Base-by-base conservation (phyloP, 106 monocot genomes). In the Dendrobium nobile region DNA sequence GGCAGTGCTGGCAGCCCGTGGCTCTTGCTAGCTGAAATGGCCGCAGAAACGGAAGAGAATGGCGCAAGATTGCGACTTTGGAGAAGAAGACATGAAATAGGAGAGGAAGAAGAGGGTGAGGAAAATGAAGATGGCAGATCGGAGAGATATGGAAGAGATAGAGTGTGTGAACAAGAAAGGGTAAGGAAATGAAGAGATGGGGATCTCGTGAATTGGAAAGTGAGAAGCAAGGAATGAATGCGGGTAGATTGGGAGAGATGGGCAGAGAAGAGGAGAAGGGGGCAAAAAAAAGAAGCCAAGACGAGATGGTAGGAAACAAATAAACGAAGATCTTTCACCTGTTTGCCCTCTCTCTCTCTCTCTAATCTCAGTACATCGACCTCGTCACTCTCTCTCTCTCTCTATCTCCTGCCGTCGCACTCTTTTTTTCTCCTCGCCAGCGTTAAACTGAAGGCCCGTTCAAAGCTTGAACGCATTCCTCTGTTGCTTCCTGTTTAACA, bases 221-320 rank as follows among this genome's bases (percentile, higher is more conserved):
- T 37, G 84, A 42, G 72, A 88, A 84, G 83, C 58, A 86, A 92
- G 81, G 83, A 89, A 89, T 87, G 89, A 87, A 87, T 84, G 87
- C 73, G 78, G 73, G 82, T 79, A 74, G 80, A 54, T 80, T 80
- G 56, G 54, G 24, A 54, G 84, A 68, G 40, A 48, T 65, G 41
- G 75, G 54, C 27, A 13, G 44, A 26, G 54, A 75, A 37, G 44
- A n/a, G 27, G 22, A 9, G 40, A 20, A 56, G 78, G 64, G 47
- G 24, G 73, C 11, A 26, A 18, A 41, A 27, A 76, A 48, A 48
- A 76, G 45, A 76, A 45, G 28, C 47, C 15, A 27, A 76, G 47
- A 76, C 6, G 47, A 37, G 47, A 76, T 20, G 26, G 45, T 19
- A 43, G 74, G 43, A 74, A 74, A 74, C 17, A 74, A 74, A 74